Percentiles rank a stretch among this genome's conserved stretches.
These are phyloP conservation scores for Selaginella moellendorffii DNA, from an alignment of 75 land plant species.

Conservation along the genomic window DNA sequence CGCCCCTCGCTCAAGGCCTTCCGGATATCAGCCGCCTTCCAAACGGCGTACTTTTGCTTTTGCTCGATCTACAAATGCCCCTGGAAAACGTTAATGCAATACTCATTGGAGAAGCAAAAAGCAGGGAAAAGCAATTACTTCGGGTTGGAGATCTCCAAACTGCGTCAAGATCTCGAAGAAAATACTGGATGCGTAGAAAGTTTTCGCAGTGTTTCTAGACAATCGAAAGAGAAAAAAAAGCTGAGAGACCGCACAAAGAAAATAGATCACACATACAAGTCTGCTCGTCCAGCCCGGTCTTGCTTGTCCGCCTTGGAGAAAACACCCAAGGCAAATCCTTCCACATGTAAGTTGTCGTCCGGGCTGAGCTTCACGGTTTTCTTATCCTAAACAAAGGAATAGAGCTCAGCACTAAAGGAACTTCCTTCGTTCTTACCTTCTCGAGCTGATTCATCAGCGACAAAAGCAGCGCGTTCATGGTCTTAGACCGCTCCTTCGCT, in stretches of 20 bases:
- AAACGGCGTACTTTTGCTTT: slow-evolving; percentile 86
- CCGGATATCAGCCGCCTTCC: slow-evolving; percentile 97
- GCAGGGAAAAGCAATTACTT: slow-evolving; percentile 74
- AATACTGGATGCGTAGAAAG: slow-evolving; percentile 95
- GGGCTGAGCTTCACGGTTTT: slow-evolving; percentile 61
- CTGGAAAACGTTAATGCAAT: not conserved
- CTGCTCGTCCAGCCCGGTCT: slow-evolving; percentile 94
- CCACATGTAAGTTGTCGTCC: slow-evolving; percentile 73
- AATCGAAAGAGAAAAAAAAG: not conserved
- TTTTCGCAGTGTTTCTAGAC: slow-evolving; percentile 84
- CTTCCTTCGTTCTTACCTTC: slow-evolving; percentile 39
- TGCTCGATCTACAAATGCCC: slow-evolving; percentile 52
- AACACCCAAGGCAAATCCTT: slow-evolving; percentile 86
- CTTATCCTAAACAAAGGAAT: slow-evolving; percentile 53
- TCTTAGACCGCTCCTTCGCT: slow-evolving; percentile 56
- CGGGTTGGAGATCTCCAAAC: slow-evolving; percentile 87
- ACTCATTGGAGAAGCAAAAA: not conserved
- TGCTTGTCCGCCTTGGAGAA: slow-evolving; percentile 96
- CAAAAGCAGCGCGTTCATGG: slow-evolving; percentile 56
- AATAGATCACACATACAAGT: slow-evolving; percentile 38
- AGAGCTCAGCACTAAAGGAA: not conserved
- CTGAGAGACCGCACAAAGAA: not conserved
- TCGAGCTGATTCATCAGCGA: slow-evolving; percentile 95
- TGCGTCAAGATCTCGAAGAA: slow-evolving; percentile 84
- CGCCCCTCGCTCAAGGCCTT: slow-evolving; percentile 92